Evolutionary conservation across 2,329 filamentous ascomycete species (phyloP), one percentile per base, ranked within the genome.

Genomic region (Metarhizium sp.): DNA sequence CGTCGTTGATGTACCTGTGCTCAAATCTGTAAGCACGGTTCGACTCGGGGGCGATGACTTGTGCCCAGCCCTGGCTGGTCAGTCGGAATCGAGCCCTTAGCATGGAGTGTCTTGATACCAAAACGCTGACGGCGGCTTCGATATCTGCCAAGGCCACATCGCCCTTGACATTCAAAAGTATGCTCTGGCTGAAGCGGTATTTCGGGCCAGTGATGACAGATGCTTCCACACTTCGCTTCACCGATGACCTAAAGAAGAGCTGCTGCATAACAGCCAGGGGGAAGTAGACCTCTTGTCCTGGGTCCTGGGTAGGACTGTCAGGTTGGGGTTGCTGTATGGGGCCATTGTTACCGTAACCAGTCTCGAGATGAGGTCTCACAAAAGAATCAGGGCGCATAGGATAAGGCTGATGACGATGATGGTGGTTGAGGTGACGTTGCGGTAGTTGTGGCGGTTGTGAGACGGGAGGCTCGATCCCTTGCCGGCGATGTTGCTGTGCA

Each of bases 191-290:
- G 59, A 78, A 80, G 2, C 76, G 71, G 57, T 74, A 76, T 25
- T 67, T 72, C 0, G 70, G 69, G 2, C 70, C 68, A 4, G 60
- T 55, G 1, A 61, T 56, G 42, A 63, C 62, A 30, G 70, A 62
- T 14, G 64, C 60, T 30, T 65, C 64, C 11, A 62, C 56, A 50
- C 70, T 65, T 1, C 67, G 69, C 4, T 73, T 73, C 63, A 77
- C 73, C 2, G 68, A 64, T 0, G 76, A 77, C 58, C 76, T 69
- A 52, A 81, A 79, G 61, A 78, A 78, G 4, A 81, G 67, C 54
- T 76, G 74, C 64, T 81, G 78, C 73, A 80, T 80, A 3, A 78
- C 73, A 1, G 78, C 76, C 10, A 81, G 69, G 10, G 74, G 73
- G 58, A 78, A 80, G 36, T 60, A 61, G 57, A 64, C 66, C 51